Percentiles rank a stretch among this genome's conserved stretches.
These are phyloP conservation scores for Schizopora paradoxa DNA, from an alignment of 1,284 basidiomycete species.

Conservation along the genomic window DNA sequence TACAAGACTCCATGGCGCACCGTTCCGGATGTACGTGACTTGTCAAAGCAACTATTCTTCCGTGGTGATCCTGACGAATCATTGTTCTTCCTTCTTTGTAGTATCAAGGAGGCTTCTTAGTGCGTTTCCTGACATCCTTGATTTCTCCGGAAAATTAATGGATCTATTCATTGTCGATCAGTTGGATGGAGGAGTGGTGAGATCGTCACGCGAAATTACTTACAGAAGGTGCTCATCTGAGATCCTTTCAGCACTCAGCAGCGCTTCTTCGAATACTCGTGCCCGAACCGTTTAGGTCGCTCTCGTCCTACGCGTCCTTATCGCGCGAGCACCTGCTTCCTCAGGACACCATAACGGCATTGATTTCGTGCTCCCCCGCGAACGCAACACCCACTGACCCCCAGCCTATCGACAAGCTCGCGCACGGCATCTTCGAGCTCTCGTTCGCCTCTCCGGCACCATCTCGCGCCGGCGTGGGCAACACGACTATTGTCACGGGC, in stretches of 20 bases:
- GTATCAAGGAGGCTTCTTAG: conserved; percentile 80
- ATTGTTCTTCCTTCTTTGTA: conserved; percentile 26
- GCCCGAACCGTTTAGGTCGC: conserved; percentile 43
- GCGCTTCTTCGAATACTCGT: conserved; percentile 60
- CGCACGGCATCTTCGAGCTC: conserved; percentile 55
- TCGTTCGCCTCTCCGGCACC: conserved; percentile 51
- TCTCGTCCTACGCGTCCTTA: conserved; percentile 63
- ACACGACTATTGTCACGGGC: conserved; percentile 51
- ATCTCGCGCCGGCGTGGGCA: conserved; percentile 31
- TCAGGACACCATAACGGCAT: conserved; percentile 66
- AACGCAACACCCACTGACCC: conserved; percentile 27
- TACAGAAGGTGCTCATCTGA: conserved; percentile 10
- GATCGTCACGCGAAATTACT: conserved; percentile 29
- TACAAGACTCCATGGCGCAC: conserved; percentile 82
- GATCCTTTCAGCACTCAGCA: conserved; percentile 47
- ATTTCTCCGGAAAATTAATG: conserved; percentile 11
- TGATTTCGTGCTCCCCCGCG: conserved; percentile 11
- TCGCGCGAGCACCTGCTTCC: conserved; percentile 67
- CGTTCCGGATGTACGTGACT: conserved; percentile 60
- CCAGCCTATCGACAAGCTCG: conserved; percentile 47
- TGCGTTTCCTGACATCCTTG: conserved; percentile 30
- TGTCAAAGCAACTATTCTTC: too few species aligned
- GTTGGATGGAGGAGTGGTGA: conserved; percentile 70
- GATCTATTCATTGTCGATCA: conserved; percentile 19
- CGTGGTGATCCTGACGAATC: conserved; percentile 7